phyloP scores from a whole-genome alignment of 257 asterid genomes.

The Gentiana macrophylla region DNA sequence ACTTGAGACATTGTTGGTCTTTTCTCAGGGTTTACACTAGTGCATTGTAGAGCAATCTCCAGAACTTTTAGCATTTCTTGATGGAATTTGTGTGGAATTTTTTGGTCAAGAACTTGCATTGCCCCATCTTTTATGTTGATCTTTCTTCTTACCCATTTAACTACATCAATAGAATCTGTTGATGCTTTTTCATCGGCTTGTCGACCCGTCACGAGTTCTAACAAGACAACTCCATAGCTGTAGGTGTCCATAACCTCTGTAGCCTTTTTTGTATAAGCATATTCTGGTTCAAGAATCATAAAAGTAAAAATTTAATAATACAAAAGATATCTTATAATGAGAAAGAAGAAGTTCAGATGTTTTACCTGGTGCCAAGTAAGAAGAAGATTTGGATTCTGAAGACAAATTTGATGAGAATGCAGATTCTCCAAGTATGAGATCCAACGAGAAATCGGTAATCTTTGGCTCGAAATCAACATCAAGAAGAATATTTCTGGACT shows the following conservation, averaged over 20 bases:
- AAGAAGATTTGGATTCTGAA: conserved; percentile 45
- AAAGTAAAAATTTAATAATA: neutral
- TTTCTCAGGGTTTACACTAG: conserved; percentile 59
- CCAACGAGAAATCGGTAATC: conserved; percentile 61
- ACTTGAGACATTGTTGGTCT: conserved; percentile 67
- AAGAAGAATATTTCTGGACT: conserved; percentile 57
- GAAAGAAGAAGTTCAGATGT: neutral
- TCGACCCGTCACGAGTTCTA: conserved; percentile 70
- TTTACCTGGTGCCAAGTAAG: conserved; percentile 79
- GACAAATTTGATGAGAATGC: conserved; percentile 35
- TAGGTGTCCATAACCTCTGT: conserved; percentile 57
- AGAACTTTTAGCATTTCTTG: conserved; percentile 56
- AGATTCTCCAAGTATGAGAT: conserved; percentile 50
- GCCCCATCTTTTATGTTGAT: conserved; percentile 59
- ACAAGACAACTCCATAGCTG: conserved; percentile 61
- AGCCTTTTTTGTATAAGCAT: conserved; percentile 52
- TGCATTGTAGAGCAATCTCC: conserved; percentile 52
- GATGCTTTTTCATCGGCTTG: conserved; percentile 33
- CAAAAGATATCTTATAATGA: neutral
- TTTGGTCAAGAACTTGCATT: conserved; percentile 49
- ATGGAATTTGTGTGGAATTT: conserved; percentile 33
- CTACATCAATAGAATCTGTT: conserved; percentile 41
- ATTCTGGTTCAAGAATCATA: conserved; percentile 27
- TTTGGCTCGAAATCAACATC: conserved; percentile 73
- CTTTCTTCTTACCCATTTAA: conserved; percentile 80